Conservation (phyloP, 345 rosid species). For the Citrus unshiu region DNA sequence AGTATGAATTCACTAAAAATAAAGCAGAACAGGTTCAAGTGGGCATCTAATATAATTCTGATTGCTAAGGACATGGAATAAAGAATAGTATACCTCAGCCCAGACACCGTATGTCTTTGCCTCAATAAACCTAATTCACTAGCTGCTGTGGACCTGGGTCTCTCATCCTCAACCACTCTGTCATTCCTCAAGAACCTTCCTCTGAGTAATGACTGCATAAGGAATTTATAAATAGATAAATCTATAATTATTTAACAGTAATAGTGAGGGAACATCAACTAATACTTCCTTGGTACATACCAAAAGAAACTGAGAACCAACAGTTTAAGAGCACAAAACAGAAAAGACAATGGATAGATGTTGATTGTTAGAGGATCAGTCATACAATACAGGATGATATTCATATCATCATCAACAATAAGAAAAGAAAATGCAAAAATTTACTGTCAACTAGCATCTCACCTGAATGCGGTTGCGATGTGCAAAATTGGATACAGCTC, state of each 20-base stretch:
- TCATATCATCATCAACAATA: not conserved
- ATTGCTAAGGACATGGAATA: not conserved
- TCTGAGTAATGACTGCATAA: conserved; percentile 75
- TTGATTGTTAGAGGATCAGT: not conserved
- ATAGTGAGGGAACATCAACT: not conserved
- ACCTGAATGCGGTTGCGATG: conserved; percentile 97
- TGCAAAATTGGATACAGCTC: conserved; percentile 79
- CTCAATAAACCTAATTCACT: conserved; percentile 85
- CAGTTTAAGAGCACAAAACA: not conserved
- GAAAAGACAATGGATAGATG: not conserved
- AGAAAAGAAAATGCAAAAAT: not conserved
- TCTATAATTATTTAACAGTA: not conserved
- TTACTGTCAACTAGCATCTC: conserved; percentile 4
- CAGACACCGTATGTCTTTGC: conserved; percentile 88
- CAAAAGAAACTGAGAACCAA: not conserved
- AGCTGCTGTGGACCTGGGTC: conserved; percentile 64
- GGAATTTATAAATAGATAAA: not conserved
- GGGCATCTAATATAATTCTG: not conserved
- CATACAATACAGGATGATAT: not conserved
- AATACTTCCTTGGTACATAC: not conserved
- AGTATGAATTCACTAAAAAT: not conserved
- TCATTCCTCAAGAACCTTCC: conserved; percentile 93
- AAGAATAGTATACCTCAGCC: conserved; percentile 58
- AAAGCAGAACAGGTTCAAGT: not conserved
- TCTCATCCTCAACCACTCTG: conserved; percentile 45